A percentile compares a stretch with the other conserved stretches of the same genome.
Conservation (phyloP, 495 filamentous ascomycete genomes). For the Penicillium fimorum region DNA sequence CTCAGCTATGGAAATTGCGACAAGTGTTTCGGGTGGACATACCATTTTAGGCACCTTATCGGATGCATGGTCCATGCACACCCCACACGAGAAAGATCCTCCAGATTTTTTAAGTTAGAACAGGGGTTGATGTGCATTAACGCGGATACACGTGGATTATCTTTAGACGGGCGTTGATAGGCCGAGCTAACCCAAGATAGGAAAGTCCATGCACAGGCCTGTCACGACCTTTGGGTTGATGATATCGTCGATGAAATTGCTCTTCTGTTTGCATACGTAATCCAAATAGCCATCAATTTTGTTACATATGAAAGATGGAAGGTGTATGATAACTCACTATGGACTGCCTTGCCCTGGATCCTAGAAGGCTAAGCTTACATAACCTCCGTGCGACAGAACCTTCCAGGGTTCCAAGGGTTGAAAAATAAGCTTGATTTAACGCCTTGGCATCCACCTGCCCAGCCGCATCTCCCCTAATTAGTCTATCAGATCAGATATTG, state of each 20-base stretch:
- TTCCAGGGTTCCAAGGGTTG: no score
- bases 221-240: background rate
- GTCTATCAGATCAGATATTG: slow-evolving; percentile 6
- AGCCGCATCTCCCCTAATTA: background rate
- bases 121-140: background rate
- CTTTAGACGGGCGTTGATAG: background rate
- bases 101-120: slow-evolving; percentile 12
- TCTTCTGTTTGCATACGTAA: background rate
- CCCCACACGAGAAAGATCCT: slow-evolving; percentile 14
- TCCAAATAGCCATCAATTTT: background rate
- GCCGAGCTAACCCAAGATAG: slow-evolving; percentile 15
- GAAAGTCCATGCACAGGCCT: slow-evolving; percentile 23
- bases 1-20: slow-evolving; percentile 1
- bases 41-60: slow-evolving; percentile 5
- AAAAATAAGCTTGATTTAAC: slow-evolving; percentile 15
- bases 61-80: background rate
- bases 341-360: no score
- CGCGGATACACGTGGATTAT: background rate
- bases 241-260: background rate
- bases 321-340: no score
- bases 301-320: background rate
- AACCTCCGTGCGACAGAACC: no score
- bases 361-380: no score
- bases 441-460: slow-evolving; percentile 1
- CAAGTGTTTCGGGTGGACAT: slow-evolving; percentile 26